A percentile compares a stretch with the other conserved stretches of the same genome.
These are phyloP conservation scores for Colletotrichum camelliae DNA, from an alignment of 2,329 filamentous ascomycete species.

Conservation along the genomic window DNA sequence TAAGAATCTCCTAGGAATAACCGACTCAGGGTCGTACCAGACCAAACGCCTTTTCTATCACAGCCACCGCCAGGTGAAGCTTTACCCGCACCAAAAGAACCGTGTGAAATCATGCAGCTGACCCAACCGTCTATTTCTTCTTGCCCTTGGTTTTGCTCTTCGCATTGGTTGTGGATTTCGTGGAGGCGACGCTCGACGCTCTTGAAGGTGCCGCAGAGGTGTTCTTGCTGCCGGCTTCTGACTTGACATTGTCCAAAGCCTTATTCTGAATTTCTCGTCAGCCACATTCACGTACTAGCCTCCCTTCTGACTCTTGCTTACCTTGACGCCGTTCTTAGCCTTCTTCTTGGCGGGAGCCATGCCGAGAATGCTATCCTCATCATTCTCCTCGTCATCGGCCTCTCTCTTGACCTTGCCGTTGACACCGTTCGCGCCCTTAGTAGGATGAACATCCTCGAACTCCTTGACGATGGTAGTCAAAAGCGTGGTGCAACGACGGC, in stretches of 20 bases:
- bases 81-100: background rate
- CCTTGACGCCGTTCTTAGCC: slow-evolving; percentile 87
- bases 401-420: slow-evolving; percentile 79
- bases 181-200: slow-evolving; percentile 87
- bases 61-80: background rate
- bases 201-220: slow-evolving; percentile 81
- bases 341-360: slow-evolving; percentile 94
- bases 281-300: slow-evolving; percentile 3
- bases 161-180: slow-evolving; percentile 54
- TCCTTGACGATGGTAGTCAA: slow-evolving; percentile 94
- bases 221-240: slow-evolving; percentile 69
- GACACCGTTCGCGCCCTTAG: slow-evolving; percentile 59
- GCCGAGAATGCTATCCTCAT: slow-evolving; percentile 80
- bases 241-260: slow-evolving; percentile 87
- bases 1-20: background rate
- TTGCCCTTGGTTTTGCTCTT: slow-evolving; percentile 55
- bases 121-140: slow-evolving; percentile 48
- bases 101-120: background rate
- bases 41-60: slow-evolving; percentile 22
- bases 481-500: slow-evolving; percentile 89
- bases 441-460: slow-evolving; percentile 73
- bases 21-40: background rate
- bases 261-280: slow-evolving; percentile 73
- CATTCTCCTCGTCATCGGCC: slow-evolving; percentile 80
- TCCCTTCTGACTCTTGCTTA: slow-evolving; percentile 49